A percentile compares a stretch with the other conserved stretches of the same genome.
These are phyloP conservation scores for Silene conica DNA, from an alignment of 148 eudicot species.

Conservation along the genomic window DNA sequence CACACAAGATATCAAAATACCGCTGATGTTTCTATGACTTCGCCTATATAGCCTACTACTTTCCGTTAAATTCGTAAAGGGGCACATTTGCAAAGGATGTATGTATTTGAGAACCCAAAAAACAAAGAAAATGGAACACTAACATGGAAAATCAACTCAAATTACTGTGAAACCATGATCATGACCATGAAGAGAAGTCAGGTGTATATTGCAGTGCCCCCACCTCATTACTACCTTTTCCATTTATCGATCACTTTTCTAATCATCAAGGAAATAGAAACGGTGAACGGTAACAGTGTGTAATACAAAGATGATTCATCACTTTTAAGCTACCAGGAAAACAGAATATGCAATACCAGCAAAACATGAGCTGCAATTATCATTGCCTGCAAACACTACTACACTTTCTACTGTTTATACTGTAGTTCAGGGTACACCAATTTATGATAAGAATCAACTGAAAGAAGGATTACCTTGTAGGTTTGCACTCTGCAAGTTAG, in stretches of 20 bases:
- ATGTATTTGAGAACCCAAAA: too few relatives aligned
- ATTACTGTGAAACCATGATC: too few relatives aligned
- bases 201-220: too few relatives aligned
- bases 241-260: not conserved
- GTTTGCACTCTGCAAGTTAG: slow-evolving; percentile 92
- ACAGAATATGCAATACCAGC: not conserved
- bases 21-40: too few relatives aligned
- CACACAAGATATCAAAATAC: too few relatives aligned
- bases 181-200: too few relatives aligned
- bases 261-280: not conserved
- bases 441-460: slow-evolving; percentile 4
- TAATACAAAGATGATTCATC: not conserved
- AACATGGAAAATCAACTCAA: too few relatives aligned
- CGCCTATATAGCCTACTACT: too few relatives aligned
- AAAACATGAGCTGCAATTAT: slow-evolving; percentile 14
- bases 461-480: slow-evolving; percentile 57
- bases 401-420: not conserved
- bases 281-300: not conserved
- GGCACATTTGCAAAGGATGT: too few relatives aligned
- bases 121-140: too few relatives aligned
- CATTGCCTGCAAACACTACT: not conserved
- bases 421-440: slow-evolving; percentile 6
- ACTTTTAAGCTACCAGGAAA: not conserved
- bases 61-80: too few relatives aligned
- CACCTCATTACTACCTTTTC: not conserved